Evolutionary conservation across 805 yeast species (phyloP), one percentile per base, ranked within the genome.

Genomic region (Yamadazyma tumulicola): DNA sequence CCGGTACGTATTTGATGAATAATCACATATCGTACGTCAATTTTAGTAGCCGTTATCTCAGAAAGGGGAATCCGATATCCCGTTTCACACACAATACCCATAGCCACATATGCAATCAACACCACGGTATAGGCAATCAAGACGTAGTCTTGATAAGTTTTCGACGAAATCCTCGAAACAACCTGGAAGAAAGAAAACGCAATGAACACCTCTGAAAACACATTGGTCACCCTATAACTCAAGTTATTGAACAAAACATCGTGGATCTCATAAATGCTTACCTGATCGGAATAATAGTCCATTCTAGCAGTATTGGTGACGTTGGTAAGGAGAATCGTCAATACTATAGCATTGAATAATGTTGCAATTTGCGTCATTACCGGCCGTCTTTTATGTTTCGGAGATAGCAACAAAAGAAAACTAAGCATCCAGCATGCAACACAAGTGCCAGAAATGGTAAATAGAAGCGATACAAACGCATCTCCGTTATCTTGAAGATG

Each of bases 351-450:
- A 37, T 70, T 72, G 35, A 77, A 61, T 14, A 79, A 45, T n/a
- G 82, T 75, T 4, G 84, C 76, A 7, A 79, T 19, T 25, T 73
- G 74, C 23, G 85, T 70, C 28, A 78, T 54, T 26, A 64, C 51
- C 4, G 89, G 87, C 36, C 81, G 74, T 17, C 74, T 61, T 44
- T 75, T 75, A 25, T 61, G 61, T 14, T 49, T 48, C 4, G 72
- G 75, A 14, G 77, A 70, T 20, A 85, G 52, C 14, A 74, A 49
- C 27, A 82, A 61, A 21, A 83, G 56, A 12, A 82, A 41, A 32
- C 81, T 58, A 17, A 85, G 61, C 77, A 84, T 76, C 94, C 94
- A 85, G 18, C 80, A 65, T 11, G 81, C 70, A 5, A 77, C 75
- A 40, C 77, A 75, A 13, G 75, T 63, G 0, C 79, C 75, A 35